Evolutionary conservation across 2,329 filamentous ascomycete species (phyloP), one percentile per base, ranked within the genome.

Genomic region (Remersonia thermophila): DNA sequence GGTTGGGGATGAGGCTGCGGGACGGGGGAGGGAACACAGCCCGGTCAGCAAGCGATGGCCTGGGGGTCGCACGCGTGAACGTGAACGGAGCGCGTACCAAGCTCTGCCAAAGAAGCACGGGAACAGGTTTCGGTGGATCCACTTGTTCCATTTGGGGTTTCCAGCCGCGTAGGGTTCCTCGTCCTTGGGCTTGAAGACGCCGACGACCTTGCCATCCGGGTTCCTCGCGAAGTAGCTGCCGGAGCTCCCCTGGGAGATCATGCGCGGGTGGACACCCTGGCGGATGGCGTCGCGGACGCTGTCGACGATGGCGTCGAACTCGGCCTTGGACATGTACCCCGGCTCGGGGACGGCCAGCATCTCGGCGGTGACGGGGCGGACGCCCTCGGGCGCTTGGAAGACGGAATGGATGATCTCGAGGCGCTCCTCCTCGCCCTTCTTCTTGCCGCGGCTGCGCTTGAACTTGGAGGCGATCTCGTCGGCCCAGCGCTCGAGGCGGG

Each of bases 121-220:
- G 50, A 98, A 96, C 46, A 98, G 57, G 56, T 98, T 98, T 45
- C 91, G 73, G 58, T 98, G 91, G 63, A 98, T 87, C 91, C 91
- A 98, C 61, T 98, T 98, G 50, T 93, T 96, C 89, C 89, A 96
- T 58, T 98, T 98, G 5, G 91, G 91, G 55, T 98, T 98, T 48
- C 85, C 82, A 23, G 84, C 91, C 1, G 91, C 91, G 55, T 95
- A 98, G 1, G 91, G 91, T 58, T 98, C 93, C 62, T 98, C 91
- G 50, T 98, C 91, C 61, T 98, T 98, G 29, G 91, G 91, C 58
- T 98, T 98, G 64, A 98, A 98, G 4, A 98, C 91, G 26, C 87
- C 91, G 3, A 98, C 85, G 12, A 95, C 84, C 63, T 93, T 95
- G 35, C 91, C 91, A 38, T 89, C 80, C 1, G 74, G 74, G 51